Base-by-base conservation (phyloP, 257 asterid genomes). In the Ajuga chamaepitys region DNA sequence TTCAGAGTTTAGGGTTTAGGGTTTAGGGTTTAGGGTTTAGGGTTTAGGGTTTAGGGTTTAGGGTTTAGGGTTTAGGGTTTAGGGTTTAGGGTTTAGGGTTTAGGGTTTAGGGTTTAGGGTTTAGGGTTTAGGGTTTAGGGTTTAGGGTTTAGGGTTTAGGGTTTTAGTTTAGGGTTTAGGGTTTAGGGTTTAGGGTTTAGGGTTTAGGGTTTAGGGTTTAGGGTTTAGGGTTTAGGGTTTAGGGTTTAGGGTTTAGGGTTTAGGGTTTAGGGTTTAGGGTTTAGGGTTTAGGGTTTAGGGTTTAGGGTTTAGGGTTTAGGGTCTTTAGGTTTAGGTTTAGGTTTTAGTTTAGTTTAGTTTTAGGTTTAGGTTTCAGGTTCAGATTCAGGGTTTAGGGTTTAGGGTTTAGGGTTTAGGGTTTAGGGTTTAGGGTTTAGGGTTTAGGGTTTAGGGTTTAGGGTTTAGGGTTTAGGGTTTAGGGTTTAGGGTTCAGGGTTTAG, bases 371-470 rank as follows among this genome's bases (percentile, higher is more conserved):
- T n/a, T n/a, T n/a, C n/a, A n/a, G n/a, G n/a, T n/a, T n/a, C n/a
- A n/a, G n/a, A 17, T 17, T 48, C 14, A 17, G 28, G 56, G 56
- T 48, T 48, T 17, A 10, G 17, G 47, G 47, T 11, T 41, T 41
- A 41, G 47, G 47, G 47, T 11, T 50, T 18, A 21, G 57, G 57
- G 28, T 41, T 41, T 41, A 41, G 47, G 47, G 47, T 41, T 41
- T 41, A 41, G 47, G 47, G 47, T 41, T 32, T 55, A 21, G 56
- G n/a, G n/a, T n/a, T n/a, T n/a, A n/a, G n/a, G n/a, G n/a, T n/a
- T n/a, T 41, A 37, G 42, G 42, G 74, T 50, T 74, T 50, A 4
- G 66, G 78, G 57, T 54, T 1, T 41, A 37, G 42, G 42, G 74
- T 59, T 74, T 50, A 4, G 70, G 78, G 64, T 54, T 2, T 13